These are phyloP conservation scores for Globisporangium carolinianum DNA, from an alignment of 352 stramenopile genomes.

Conservation along the genomic window DNA sequence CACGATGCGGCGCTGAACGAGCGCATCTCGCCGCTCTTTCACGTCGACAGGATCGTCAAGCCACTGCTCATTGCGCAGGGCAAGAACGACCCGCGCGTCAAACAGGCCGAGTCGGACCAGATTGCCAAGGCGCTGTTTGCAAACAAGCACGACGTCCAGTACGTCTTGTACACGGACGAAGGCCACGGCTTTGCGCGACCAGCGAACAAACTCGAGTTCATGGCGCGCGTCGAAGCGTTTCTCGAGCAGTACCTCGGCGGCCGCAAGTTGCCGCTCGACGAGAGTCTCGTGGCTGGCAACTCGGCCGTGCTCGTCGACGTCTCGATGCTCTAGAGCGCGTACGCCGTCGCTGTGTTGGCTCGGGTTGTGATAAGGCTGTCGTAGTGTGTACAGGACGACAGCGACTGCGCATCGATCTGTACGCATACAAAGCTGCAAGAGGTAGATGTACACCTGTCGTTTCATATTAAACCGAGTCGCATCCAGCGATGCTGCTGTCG, in stretches of 20 bases:
- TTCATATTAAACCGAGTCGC: background rate
- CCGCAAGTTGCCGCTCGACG: conserved; percentile 15
- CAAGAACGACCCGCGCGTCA: conserved; percentile 75
- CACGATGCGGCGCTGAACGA: conserved; percentile 28
- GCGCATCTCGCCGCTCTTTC: conserved; percentile 56
- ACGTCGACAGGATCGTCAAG: conserved; percentile 69
- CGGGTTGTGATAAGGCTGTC: too few species aligned
- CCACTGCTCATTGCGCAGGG: conserved; percentile 77
- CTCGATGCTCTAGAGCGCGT: conserved; percentile 1
- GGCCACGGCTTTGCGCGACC: conserved; percentile 66
- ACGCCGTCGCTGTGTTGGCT: too few species aligned
- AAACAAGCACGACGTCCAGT: conserved; percentile 71
- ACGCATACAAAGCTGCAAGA: background rate
- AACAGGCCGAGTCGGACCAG: conserved; percentile 60
- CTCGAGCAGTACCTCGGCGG: conserved; percentile 28
- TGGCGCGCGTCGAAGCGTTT: conserved; percentile 28
- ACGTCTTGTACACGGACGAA: conserved; percentile 78
- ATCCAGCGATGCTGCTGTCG: background rate
- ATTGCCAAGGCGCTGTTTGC: conserved; percentile 61
- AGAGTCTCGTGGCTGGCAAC: conserved; percentile 17
- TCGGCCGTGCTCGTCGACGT: conserved; percentile 29
- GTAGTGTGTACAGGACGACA: too few species aligned
- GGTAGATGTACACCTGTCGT: background rate
- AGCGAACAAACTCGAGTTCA: conserved; percentile 69
- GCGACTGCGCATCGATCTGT: background rate